Percentiles rank a stretch among this genome's conserved stretches.
phyloP scores from a whole-genome alignment of 805 yeast genomes.

The Candida odintsovae region DNA sequence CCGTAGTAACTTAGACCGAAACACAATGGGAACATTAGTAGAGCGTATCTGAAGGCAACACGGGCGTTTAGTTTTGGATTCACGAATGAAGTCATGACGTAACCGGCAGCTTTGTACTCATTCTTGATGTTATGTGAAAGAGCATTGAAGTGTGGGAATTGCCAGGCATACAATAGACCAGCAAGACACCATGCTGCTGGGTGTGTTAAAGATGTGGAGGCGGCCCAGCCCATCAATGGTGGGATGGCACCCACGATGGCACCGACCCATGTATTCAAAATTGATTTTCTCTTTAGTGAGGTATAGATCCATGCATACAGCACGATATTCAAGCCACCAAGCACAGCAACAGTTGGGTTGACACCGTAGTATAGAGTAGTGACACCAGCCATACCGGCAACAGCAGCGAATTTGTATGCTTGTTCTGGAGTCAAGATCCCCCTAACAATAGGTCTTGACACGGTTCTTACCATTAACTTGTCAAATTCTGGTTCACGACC shows the following conservation, averaged over 20 bases:
- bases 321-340: conserved; percentile 77
- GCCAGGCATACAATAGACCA: conserved; percentile 91
- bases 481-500: conserved; percentile 93
- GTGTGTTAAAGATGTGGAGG: conserved; percentile 68
- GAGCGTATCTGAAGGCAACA: conserved; percentile 83
- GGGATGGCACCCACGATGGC: conserved; percentile 99
- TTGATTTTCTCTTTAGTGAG: conserved; percentile 77
- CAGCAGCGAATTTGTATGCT: conserved; percentile 76
- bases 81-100: conserved; percentile 94
- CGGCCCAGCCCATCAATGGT: conserved; percentile 99
- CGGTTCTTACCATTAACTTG: conserved; percentile 79
- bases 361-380: conserved; percentile 71
- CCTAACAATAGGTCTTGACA: conserved; percentile 83
- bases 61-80: conserved; percentile 90
- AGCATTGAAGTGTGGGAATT: conserved; percentile 95
- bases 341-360: conserved; percentile 72
- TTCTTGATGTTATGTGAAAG: conserved; percentile 81
- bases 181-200: conserved; percentile 97
- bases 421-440: conserved; percentile 71
- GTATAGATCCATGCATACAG: conserved; percentile 91
- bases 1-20: conserved; percentile 72
- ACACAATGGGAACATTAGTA: conserved; percentile 93
- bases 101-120: conserved; percentile 90
- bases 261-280: conserved; percentile 96
- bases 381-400: conserved; percentile 68